A percentile compares a stretch with the other conserved stretches of the same genome.
Conservation (phyloP, 2,329 filamentous ascomycete species). For the Nakataea oryzae region DNA sequence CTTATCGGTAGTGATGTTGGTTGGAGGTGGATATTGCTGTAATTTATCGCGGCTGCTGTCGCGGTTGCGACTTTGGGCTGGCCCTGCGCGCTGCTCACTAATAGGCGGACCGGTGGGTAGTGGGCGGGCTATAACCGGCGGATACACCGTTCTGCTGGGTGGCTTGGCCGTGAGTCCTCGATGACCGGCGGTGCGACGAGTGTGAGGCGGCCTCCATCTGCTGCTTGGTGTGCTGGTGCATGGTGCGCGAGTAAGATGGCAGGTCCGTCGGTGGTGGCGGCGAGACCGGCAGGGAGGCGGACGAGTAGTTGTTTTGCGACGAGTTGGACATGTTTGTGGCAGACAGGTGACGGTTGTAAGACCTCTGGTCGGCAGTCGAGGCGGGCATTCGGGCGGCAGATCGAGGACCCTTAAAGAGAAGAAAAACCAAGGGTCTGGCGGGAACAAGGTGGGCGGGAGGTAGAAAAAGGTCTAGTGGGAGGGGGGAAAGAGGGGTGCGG, state of each 20-base stretch:
- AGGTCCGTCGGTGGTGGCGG: slow-evolving; percentile 17
- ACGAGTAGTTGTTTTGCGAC: slow-evolving; percentile 4
- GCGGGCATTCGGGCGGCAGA: not conserved
- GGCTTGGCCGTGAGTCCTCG: slow-evolving; percentile 6
- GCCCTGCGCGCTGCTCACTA: not conserved
- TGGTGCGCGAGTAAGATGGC: slow-evolving; percentile 42
- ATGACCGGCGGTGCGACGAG: slow-evolving; percentile 25
- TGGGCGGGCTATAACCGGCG: not conserved
- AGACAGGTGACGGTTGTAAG: not conserved
- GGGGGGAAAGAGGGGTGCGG: not conserved
- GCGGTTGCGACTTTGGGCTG: slow-evolving; percentile 5
- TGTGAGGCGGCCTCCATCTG: slow-evolving; percentile 51
- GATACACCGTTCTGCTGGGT: not conserved
- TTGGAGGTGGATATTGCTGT: slow-evolving; percentile 6
- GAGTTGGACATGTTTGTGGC: slow-evolving; percentile 4
- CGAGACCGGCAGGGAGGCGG: slow-evolving; percentile 11
- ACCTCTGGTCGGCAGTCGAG: not conserved
- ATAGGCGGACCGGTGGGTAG: not conserved
- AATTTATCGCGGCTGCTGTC: too few species aligned
- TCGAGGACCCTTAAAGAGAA: not conserved
- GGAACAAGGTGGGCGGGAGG: not conserved
- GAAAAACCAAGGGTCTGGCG: not conserved
- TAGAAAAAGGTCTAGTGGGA: not conserved
- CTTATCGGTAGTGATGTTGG: not conserved
- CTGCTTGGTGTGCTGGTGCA: slow-evolving; percentile 55